Percentiles rank a stretch among this genome's conserved stretches.
These are phyloP conservation scores for Aspergillus conjunctus DNA, from an alignment of 495 filamentous ascomycete species.

Conservation along the genomic window DNA sequence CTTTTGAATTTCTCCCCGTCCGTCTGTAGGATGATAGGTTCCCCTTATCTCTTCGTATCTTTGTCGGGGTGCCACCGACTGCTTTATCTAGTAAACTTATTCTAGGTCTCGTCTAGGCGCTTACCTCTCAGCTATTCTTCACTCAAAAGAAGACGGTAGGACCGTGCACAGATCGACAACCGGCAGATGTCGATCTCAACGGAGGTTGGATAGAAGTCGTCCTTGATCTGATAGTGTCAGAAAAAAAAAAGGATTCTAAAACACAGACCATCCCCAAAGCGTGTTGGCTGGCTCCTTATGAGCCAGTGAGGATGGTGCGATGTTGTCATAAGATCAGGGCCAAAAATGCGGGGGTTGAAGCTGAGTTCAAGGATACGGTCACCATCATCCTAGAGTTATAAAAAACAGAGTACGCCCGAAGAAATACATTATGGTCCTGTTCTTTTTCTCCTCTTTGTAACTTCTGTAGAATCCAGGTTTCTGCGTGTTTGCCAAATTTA, in stretches of 20 bases:
- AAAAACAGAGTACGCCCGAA: neutral
- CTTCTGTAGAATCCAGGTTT: too few relatives aligned
- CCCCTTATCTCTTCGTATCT: neutral
- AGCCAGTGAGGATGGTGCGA: slow-evolving; percentile 19
- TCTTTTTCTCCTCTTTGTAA: neutral
- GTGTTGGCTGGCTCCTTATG: slow-evolving; percentile 7
- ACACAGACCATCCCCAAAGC: slow-evolving; percentile 6
- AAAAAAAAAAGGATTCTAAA: neutral
- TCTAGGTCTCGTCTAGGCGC: neutral
- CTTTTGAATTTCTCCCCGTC: neutral
- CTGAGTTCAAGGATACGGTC: neutral
- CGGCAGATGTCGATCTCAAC: slow-evolving; percentile 11
- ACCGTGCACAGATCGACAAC: slow-evolving; percentile 25
- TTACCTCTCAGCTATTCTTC: neutral
- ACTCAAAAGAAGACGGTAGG: neutral
- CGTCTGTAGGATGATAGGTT: neutral
- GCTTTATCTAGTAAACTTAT: neutral
- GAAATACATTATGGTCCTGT: neutral
- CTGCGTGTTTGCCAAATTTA: neutral
- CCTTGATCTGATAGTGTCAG: slow-evolving; percentile 1
- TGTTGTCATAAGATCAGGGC: slow-evolving; percentile 23
- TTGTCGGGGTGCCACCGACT: neutral
- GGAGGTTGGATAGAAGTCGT: slow-evolving; percentile 7
- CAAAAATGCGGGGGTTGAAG: slow-evolving; percentile 20
- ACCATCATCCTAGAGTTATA: neutral